A percentile compares a stretch with the other conserved stretches of the same genome.
phyloP scores from a whole-genome alignment of 163 green algal species.

The Volvox carteri region DNA sequence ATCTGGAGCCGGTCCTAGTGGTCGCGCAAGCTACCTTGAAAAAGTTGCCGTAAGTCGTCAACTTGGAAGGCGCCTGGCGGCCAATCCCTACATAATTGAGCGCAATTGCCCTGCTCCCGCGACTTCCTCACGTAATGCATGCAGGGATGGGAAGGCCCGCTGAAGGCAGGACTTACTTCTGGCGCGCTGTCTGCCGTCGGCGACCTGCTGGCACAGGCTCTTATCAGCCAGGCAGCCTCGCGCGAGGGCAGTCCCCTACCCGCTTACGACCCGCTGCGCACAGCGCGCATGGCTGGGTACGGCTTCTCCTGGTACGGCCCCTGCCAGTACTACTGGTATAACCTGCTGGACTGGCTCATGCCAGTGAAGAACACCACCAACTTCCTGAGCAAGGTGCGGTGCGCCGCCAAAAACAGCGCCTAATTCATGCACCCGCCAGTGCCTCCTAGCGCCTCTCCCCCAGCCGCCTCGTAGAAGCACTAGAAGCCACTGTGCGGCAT shows the following conservation, averaged over 20 bases:
- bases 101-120: background rate
- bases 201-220: constrained; percentile 82
- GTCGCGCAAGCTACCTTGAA: constrained; percentile 51
- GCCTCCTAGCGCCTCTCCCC: no score
- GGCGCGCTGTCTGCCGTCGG: constrained; percentile 79
- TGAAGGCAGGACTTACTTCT: constrained; percentile 83
- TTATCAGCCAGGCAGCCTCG: background rate
- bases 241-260: constrained; percentile 4
- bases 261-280: constrained; percentile 69
- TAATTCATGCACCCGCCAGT: no score
- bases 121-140: no score
- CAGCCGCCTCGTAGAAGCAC: no score
- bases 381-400: constrained; percentile 82
- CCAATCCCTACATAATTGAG: no score
- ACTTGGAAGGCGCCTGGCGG: background rate
- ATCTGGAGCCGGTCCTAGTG: constrained; percentile 39
- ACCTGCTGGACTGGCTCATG: constrained; percentile 80
- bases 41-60: constrained; percentile 52
- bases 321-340: constrained; percentile 88
- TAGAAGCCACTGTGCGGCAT: no score
- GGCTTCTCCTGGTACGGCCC: constrained; percentile 86
- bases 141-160: constrained; percentile 64
- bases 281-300: constrained; percentile 83
- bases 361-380: constrained; percentile 71
- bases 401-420: no score